phyloP scores from a whole-genome alignment of 192 early-diverging fungal genomes.

The Powellomyces hirtus region DNA sequence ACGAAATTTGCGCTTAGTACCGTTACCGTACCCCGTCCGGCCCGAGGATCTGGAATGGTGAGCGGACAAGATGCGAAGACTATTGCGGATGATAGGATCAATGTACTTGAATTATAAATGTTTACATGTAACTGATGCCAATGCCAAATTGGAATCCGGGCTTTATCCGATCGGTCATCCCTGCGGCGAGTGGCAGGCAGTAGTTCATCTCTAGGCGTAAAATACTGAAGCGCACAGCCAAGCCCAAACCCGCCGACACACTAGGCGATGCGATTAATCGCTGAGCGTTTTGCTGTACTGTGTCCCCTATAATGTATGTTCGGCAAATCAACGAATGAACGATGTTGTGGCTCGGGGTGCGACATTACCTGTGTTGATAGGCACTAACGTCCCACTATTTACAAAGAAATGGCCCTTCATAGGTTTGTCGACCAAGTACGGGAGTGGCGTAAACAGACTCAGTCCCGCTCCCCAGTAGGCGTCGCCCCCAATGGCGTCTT shows the following conservation, averaged over 20 bases:
- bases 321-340: background rate
- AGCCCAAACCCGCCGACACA: constrained; percentile 75
- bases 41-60: constrained; percentile 64
- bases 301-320: background rate
- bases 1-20: too few relatives aligned
- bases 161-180: constrained; percentile 47
- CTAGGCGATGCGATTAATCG: constrained; percentile 62
- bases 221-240: constrained; percentile 82
- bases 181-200: constrained; percentile 65
- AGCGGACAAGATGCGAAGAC: too few relatives aligned
- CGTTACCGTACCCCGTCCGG: constrained; percentile 46
- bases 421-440: constrained; percentile 58
- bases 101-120: constrained; percentile 1
- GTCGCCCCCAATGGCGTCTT: constrained; percentile 88
- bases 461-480: constrained; percentile 74
- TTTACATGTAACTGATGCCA: constrained; percentile 75
- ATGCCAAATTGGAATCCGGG: constrained; percentile 84
- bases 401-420: constrained; percentile 83
- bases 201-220: constrained; percentile 89
- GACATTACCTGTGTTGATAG: constrained; percentile 37
- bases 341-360: background rate
- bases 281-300: constrained; percentile 22
- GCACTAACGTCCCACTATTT: constrained; percentile 78
- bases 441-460: constrained; percentile 80
- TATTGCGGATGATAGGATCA: too few relatives aligned